Evolutionary conservation across 176 grass and related monocot species (phyloP).

Genomic region (Raddia guianensis): DNA sequence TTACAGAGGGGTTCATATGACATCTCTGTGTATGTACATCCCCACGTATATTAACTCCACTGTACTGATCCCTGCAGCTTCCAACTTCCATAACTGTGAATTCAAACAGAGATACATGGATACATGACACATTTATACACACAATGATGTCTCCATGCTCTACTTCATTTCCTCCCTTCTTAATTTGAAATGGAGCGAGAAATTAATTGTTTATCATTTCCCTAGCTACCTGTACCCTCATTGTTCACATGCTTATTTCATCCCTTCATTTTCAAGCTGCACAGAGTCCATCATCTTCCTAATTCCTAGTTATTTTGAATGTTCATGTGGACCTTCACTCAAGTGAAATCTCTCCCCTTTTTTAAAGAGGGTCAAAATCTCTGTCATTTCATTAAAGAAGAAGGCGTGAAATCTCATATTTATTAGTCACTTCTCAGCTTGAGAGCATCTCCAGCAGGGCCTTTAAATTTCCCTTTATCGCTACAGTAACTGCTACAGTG

Average conservation of each 20-base stretch:
- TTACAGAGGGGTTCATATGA: constrained; percentile 6
- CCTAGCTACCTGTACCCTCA: not conserved
- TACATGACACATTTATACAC: constrained; percentile 18
- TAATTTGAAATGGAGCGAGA: constrained; percentile 3
- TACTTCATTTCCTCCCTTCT: not conserved
- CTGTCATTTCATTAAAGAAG: too few species aligned
- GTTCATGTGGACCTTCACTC: not conserved
- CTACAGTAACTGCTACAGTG: too few species aligned
- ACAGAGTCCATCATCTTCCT: too few species aligned
- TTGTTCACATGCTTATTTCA: not conserved
- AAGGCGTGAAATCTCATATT: too few species aligned
- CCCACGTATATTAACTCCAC: constrained; percentile 37
- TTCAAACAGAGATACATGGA: constrained; percentile 28
- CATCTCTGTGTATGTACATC: constrained; percentile 22
- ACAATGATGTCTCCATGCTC: constrained; percentile 15
- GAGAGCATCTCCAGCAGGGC: too few species aligned
- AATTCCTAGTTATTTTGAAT: not conserved
- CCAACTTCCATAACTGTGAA: constrained; percentile 37
- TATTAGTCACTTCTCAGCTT: too few species aligned
- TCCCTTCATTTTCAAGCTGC: too few species aligned
- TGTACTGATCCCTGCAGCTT: constrained; percentile 42
- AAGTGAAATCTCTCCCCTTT: not conserved
- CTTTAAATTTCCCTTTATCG: too few species aligned
- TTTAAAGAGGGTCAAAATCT: too few species aligned
- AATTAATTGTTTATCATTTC: not conserved